A percentile compares a stretch with the other conserved stretches of the same genome.
phyloP scores from a whole-genome alignment of 441 rosid species.

The Brassica hybrid region DNA sequence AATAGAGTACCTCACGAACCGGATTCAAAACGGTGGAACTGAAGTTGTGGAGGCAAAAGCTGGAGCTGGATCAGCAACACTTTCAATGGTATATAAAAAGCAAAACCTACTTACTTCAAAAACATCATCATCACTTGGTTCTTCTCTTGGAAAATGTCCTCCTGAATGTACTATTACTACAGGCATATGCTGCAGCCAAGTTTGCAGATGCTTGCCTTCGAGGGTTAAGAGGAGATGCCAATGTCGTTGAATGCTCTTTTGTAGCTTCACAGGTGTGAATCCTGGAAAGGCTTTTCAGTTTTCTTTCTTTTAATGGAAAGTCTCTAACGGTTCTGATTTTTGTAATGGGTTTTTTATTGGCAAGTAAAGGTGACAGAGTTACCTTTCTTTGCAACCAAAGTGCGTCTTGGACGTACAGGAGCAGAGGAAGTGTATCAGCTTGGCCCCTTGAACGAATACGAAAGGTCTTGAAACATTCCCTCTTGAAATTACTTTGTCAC shows the following conservation, averaged over 20 bases:
- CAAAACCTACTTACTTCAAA: slow-evolving; percentile 1
- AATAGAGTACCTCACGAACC: slow-evolving; percentile 67
- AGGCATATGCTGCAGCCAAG: slow-evolving; percentile 93
- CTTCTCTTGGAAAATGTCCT: background rate
- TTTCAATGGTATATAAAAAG: slow-evolving; percentile 66
- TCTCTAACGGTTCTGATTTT: background rate
- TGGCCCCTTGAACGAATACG: slow-evolving; percentile 69
- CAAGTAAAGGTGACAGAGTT: slow-evolving; percentile 65
- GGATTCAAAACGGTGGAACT: slow-evolving; percentile 94
- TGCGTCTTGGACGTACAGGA: slow-evolving; percentile 66
- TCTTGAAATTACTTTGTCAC: background rate
- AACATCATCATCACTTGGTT: background rate
- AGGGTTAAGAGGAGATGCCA: slow-evolving; percentile 75
- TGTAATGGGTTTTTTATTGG: background rate
- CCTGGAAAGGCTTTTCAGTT: background rate
- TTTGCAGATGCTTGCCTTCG: slow-evolving; percentile 89
- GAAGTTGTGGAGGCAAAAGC: slow-evolving; percentile 97
- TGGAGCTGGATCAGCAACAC: slow-evolving; percentile 90
- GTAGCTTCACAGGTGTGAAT: slow-evolving; percentile 61
- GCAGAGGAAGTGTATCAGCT: slow-evolving; percentile 69
- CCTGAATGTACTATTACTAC: background rate
- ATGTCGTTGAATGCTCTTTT: slow-evolving; percentile 61
- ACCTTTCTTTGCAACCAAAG: slow-evolving; percentile 74
- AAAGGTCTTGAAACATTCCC: slow-evolving; percentile 48
- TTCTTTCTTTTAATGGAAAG: background rate